These are phyloP conservation scores for Penicillium daleae DNA, from an alignment of 495 filamentous ascomycete genomes.

Conservation along the genomic window DNA sequence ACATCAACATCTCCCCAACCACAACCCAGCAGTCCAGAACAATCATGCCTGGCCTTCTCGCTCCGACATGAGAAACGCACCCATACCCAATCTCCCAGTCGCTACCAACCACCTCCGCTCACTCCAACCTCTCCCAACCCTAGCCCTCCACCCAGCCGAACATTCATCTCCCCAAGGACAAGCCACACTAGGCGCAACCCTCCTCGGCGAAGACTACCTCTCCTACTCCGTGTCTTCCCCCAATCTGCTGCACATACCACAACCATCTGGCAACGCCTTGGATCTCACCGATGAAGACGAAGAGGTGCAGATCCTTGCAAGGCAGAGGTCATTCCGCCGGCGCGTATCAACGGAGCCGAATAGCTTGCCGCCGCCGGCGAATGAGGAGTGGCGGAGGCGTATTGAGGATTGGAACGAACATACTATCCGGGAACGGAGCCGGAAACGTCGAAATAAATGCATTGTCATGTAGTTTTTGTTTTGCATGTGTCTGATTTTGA, in stretches of 20 bases:
- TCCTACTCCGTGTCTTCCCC: conserved; percentile 47
- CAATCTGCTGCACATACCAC: conserved; percentile 37
- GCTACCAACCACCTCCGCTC: conserved; percentile 15
- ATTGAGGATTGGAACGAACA: conserved; percentile 52
- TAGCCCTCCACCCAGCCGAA: conserved; percentile 25
- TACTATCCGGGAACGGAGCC: conserved; percentile 44
- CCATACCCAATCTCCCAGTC: conserved; percentile 11
- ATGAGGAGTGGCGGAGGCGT: conserved; percentile 47
- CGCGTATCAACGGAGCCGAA: conserved; percentile 46
- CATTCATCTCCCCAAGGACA: conserved; percentile 10
- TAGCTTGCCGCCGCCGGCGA: conserved; percentile 36
- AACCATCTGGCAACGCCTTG: conserved; percentile 26
- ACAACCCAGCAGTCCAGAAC: not conserved
- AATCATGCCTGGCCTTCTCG: not conserved
- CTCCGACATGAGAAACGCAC: conserved; percentile 9
- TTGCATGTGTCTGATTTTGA: conserved; percentile 7
- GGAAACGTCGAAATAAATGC: conserved; percentile 41
- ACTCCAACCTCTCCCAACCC: conserved; percentile 18
- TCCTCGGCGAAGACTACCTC: conserved; percentile 34
- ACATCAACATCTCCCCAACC: conserved; percentile 5
- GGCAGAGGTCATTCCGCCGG: conserved; percentile 32
- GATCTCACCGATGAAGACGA: conserved; percentile 26
- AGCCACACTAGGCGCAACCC: conserved; percentile 23
- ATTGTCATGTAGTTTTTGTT: conserved; percentile 40
- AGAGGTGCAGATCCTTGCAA: conserved; percentile 27